A percentile compares a stretch with the other conserved stretches of the same genome.
Evolutionary conservation across 805 yeast species (phyloP).

Genomic region (Nakazawaea molendinolei): DNA sequence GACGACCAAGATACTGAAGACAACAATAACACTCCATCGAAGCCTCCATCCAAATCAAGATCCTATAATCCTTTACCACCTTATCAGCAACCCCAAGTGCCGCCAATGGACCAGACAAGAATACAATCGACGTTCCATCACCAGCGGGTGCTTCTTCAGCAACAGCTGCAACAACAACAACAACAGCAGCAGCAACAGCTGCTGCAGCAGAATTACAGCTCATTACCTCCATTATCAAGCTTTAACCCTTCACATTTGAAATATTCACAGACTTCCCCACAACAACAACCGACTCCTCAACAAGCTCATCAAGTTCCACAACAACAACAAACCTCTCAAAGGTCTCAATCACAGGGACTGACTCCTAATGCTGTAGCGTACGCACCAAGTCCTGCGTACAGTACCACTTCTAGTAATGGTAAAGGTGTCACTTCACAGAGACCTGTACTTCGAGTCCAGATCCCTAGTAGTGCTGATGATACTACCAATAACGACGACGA

Average conservation of each 20-base stretch:
- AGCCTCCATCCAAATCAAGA: background rate
- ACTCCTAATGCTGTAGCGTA: too few species aligned
- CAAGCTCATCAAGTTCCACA: too few species aligned
- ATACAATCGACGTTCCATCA: constrained; percentile 11
- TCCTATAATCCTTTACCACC: too few species aligned
- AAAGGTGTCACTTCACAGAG: constrained; percentile 24
- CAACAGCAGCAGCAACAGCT: constrained; percentile 9
- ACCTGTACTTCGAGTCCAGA: constrained; percentile 58
- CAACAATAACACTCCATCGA: background rate
- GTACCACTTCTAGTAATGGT: constrained; percentile 15
- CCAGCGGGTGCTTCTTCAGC: constrained; percentile 10
- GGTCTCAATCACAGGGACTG: constrained; percentile 5
- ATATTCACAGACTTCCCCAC: too few species aligned
- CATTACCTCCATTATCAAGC: constrained; percentile 10
- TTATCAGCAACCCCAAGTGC: too few species aligned
- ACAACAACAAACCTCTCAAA: constrained; percentile 11
- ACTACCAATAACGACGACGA: constrained; percentile 19
- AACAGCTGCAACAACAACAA: constrained; percentile 13
- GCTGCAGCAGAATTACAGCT: constrained; percentile 4
- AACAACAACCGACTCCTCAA: too few species aligned
- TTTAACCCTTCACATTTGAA: too few species aligned
- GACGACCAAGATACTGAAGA: constrained; percentile 8
- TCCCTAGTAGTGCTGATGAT: constrained; percentile 32
- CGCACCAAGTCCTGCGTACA: constrained; percentile 15
- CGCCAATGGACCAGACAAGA: constrained; percentile 8